Evolutionary conservation across 139 green algal species (phyloP).

Genomic region (Trebouxia sp.): DNA sequence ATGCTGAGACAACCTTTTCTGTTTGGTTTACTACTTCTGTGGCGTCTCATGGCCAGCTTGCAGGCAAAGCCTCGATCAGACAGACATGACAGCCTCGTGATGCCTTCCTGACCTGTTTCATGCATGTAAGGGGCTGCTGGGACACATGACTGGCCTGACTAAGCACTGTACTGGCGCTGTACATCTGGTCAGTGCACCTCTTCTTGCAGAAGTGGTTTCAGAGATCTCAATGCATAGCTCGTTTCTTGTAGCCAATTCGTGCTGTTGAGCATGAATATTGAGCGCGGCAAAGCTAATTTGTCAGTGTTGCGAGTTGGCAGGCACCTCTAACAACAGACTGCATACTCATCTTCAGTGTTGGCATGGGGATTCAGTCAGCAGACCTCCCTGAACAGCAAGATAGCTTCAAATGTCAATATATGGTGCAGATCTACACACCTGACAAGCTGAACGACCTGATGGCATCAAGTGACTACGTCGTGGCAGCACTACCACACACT

Average conservation of each 20-base stretch:
- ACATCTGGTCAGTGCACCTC: too few species aligned
- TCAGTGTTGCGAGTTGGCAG: too few species aligned
- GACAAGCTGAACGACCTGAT: conserved; percentile 63
- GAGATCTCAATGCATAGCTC: too few species aligned
- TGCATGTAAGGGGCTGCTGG: neutral
- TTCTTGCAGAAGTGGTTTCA: too few species aligned
- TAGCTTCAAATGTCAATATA: neutral
- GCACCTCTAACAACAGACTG: too few species aligned
- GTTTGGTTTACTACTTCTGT: neutral
- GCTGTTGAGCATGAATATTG: too few species aligned
- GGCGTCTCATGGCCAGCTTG: neutral
- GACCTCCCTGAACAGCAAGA: neutral
- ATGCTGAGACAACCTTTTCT: neutral
- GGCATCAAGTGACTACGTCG: conserved; percentile 72
- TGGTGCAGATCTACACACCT: conserved; percentile 59
- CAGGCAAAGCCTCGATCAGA: too few species aligned
- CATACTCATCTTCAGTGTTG: neutral
- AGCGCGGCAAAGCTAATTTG: too few species aligned
- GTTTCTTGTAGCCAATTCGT: too few species aligned
- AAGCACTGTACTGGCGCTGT: too few species aligned
- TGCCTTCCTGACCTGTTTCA: neutral
- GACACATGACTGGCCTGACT: too few species aligned
- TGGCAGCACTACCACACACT: conserved; percentile 71
- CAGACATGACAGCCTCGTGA: neutral
- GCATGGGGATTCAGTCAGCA: neutral